Percentiles rank a stretch among this genome's conserved stretches.
These are phyloP conservation scores for Amanita thiersii DNA, from an alignment of 768 basidiomycete genomes.

Conservation along the genomic window DNA sequence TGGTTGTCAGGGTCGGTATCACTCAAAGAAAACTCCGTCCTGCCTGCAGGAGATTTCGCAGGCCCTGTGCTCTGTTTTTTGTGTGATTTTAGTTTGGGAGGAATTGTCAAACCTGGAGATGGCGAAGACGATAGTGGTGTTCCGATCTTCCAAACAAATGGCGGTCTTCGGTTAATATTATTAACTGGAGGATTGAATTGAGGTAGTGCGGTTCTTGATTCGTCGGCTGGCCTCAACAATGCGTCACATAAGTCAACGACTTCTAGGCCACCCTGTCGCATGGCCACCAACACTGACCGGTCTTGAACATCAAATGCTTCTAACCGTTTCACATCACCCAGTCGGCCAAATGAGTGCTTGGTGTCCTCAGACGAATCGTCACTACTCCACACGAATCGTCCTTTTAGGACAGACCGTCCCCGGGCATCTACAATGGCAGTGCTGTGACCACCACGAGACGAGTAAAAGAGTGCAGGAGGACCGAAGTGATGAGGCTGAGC, in stretches of 20 bases:
- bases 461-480: constrained; percentile 80
- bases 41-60: constrained; percentile 38
- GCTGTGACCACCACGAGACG: constrained; percentile 85
- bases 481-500: constrained; percentile 78
- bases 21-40: constrained; percentile 40
- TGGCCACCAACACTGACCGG: constrained; percentile 72
- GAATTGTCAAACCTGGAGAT: constrained; percentile 25
- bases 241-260: constrained; percentile 77
- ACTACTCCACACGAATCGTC: constrained; percentile 70
- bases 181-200: constrained; percentile 56
- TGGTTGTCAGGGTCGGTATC: constrained; percentile 46
- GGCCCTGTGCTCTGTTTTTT: constrained; percentile 44
- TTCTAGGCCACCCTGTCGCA: constrained; percentile 83
- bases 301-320: constrained; percentile 77
- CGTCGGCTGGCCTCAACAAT: constrained; percentile 70
- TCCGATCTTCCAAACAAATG: constrained; percentile 82
- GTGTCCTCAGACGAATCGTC: constrained; percentile 48
- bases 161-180: constrained; percentile 57
- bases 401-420: constrained; percentile 76
- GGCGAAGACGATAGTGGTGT: constrained; percentile 47
- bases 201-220: constrained; percentile 66
- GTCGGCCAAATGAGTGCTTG: constrained; percentile 27
- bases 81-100: constrained; percentile 29
- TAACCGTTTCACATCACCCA: constrained; percentile 78
- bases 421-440: constrained; percentile 84